A percentile compares a stretch with the other conserved stretches of the same genome.
These are phyloP conservation scores for Coemansia sp. DNA, from an alignment of 192 early-diverging fungal species.

Conservation along the genomic window DNA sequence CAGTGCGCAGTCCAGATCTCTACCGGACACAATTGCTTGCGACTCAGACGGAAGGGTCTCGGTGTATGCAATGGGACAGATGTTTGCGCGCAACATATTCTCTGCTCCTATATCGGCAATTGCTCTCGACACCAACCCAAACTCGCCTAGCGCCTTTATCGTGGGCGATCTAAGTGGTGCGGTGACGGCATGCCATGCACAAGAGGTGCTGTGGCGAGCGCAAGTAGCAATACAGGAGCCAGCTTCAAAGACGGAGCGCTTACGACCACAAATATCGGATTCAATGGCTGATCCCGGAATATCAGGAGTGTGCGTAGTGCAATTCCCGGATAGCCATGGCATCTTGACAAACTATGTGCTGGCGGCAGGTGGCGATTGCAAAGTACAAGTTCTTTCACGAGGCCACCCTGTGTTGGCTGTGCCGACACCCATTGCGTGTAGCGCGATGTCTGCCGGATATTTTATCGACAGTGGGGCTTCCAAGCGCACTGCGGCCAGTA, in stretches of 20 bases:
- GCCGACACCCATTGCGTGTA: slow-evolving; percentile 22
- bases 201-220: slow-evolving; percentile 35
- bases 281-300: slow-evolving; percentile 14
- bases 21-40: slow-evolving; percentile 37
- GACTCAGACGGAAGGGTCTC: slow-evolving; percentile 43
- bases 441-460: slow-evolving; percentile 26
- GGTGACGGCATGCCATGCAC: slow-evolving; percentile 36
- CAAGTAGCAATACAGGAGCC: slow-evolving; percentile 14
- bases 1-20: neutral
- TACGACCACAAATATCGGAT: neutral
- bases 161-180: slow-evolving; percentile 48
- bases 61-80: slow-evolving; percentile 26
- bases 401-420: slow-evolving; percentile 26
- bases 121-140: slow-evolving; percentile 32
- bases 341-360: slow-evolving; percentile 46
- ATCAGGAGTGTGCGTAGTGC: slow-evolving; percentile 30
- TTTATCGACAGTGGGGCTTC: slow-evolving; percentile 16
- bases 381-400: slow-evolving; percentile 36
- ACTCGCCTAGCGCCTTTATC: slow-evolving; percentile 37
- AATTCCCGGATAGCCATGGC: slow-evolving; percentile 33
- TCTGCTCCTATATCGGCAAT: slow-evolving; percentile 43
- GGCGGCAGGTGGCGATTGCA: slow-evolving; percentile 19
- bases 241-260: neutral
- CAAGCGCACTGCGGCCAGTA: neutral
- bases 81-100: slow-evolving; percentile 41